These are phyloP conservation scores for Cytidiella melzeri DNA, from an alignment of 768 basidiomycete genomes.

Conservation along the genomic window DNA sequence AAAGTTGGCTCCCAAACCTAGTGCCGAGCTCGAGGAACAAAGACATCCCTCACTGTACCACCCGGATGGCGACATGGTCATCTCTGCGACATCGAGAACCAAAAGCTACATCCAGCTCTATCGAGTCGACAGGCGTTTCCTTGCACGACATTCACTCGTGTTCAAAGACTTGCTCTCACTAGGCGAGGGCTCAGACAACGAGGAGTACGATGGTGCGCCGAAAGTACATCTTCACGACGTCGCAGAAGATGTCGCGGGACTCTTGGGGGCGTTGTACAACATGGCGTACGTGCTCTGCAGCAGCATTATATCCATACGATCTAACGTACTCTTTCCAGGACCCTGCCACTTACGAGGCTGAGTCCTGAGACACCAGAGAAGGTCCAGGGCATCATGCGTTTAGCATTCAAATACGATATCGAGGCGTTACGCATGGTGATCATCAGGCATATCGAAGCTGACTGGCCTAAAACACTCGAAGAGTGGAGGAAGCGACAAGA, in stretches of 20 bases:
- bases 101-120: background rate
- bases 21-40: no score
- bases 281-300: background rate
- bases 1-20: no score
- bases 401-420: constrained; percentile 22
- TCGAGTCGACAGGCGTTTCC: background rate
- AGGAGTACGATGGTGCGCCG: background rate
- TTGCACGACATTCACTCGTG: background rate
- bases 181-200: background rate
- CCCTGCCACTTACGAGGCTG: constrained; percentile 13
- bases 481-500: no score
- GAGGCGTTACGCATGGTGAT: background rate
- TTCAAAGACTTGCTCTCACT: constrained; percentile 1
- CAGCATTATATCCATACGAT: no score
- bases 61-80: background rate
- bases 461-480: background rate
- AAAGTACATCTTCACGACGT: constrained; percentile 13
- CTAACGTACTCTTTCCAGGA: no score
- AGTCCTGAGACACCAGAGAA: constrained; percentile 16
- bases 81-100: background rate
- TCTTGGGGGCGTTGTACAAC: constrained; percentile 8
- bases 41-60: no score
- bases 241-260: constrained; percentile 8
- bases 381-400: constrained; percentile 14
- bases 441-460: background rate